These are phyloP conservation scores for Gossypium thurberi DNA, from an alignment of 345 rosid species.

Conservation along the genomic window DNA sequence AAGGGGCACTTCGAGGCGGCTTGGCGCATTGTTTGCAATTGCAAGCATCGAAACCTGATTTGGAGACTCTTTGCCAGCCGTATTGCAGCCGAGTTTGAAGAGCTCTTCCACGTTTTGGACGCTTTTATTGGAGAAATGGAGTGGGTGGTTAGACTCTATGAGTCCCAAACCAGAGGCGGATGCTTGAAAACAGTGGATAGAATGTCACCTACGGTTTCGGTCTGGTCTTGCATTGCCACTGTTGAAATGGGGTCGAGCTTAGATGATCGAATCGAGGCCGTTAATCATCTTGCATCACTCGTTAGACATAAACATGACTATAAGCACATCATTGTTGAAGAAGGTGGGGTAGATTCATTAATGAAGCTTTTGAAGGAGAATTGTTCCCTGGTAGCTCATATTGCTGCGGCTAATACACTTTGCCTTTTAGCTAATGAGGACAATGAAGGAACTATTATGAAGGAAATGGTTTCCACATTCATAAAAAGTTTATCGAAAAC, in stretches of 20 bases:
- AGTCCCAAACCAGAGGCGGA: constrained; percentile 16
- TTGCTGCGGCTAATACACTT: constrained; percentile 45
- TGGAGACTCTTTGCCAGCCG: constrained; percentile 48
- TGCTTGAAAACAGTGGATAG: neutral
- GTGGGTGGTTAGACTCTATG: constrained; percentile 53
- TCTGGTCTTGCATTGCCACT: constrained; percentile 44
- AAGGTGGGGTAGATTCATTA: constrained; percentile 60
- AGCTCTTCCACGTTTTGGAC: constrained; percentile 40
- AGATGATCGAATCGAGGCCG: constrained; percentile 57
- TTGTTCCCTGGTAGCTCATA: constrained; percentile 46
- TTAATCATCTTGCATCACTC: constrained; percentile 50
- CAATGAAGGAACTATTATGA: too few species aligned
- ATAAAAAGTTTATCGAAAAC: constrained; percentile 45
- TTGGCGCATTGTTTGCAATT: constrained; percentile 36
- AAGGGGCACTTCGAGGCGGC: constrained; percentile 42
- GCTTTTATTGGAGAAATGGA: constrained; percentile 61
- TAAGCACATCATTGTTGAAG: constrained; percentile 63
- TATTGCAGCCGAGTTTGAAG: constrained; percentile 56
- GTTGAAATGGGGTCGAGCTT: constrained; percentile 33
- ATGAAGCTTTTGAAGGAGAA: constrained; percentile 52
- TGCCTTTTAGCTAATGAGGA: constrained; percentile 37
- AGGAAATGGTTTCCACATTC: constrained; percentile 9
- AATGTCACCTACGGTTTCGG: constrained; percentile 15
- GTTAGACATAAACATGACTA: constrained; percentile 59
- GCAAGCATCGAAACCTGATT: constrained; percentile 48